Evolutionary conservation across 176 grass and related monocot species (phyloP), one percentile per base, ranked within the genome.

Genomic region (Hsuehochloa calcarea): DNA sequence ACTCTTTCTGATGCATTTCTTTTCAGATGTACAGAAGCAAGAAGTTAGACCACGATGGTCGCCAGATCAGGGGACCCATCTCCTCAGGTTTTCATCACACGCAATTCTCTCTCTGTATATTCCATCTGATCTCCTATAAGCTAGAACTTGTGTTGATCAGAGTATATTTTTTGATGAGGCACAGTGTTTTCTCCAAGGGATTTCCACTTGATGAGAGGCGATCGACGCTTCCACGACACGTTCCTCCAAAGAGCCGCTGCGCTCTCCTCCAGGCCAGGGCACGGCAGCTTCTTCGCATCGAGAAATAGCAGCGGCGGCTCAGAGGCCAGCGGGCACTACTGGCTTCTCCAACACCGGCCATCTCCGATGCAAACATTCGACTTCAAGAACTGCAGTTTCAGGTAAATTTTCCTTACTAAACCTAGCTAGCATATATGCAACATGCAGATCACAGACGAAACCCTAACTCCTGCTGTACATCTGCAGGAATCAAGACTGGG

Each of bases 11-110:
- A 79, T 70, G 68, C 13, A n/a, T 20, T 55, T 71, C 23, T 40
- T 77, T 77, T 76, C 90, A 98, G 96, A 98, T 98, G 96, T 98
- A 98, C 63, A 87, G 93, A 79, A 96, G 91, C 93, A 98, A 98
- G 84, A 98, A 98, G 78, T 39, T 92, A 23, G 96, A 94, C 64
- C 87, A 98, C 29, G 81, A 93, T 17, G 89, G 91, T 44, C 85
- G 88, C 41, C 88, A 87, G 68, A 88, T 90, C 38, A 98, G 86
- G 61, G 85, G 89, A 84, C 70, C 78, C 62, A 65, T 85, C 70
- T 87, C 93, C 69, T 90, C 93, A 90, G 93, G 93, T 94, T 90
- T 35, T 26, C 10, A 68, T 54, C 44, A 16, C 39, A 80, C 75
- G 15, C 6, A 54, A 50, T 64, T 22, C 11, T 59, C 41, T 49